Evolutionary conservation across 2,329 filamentous ascomycete species (phyloP), one percentile per base, ranked within the genome.

Genomic region (Dothidotthia symphoricarpi): DNA sequence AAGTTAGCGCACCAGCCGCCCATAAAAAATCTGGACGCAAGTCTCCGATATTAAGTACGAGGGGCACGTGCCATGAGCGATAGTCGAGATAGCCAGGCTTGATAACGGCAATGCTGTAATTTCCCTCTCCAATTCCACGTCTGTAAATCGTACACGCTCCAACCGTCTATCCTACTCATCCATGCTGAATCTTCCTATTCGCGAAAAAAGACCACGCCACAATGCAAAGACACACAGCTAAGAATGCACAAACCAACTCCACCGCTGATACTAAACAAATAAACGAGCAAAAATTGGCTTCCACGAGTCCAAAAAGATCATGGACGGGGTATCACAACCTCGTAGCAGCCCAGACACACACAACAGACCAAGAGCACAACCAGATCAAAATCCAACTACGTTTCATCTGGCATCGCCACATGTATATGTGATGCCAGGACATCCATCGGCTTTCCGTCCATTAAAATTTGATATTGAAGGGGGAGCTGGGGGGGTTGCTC

Each of bases 401-500:
- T 42, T 33, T 28, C 24, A 47, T 49, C 47, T 45, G 39, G 53
- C 53, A 41, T 53, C 47, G 44, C 36, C 39, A 49, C 49, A 51
- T 45, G 43, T 45, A 51, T 45, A 49, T 47, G 33, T 49, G 16
- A 30, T 27, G 11, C 24, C 19, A 22, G 9, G 16, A 28, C 26
- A 28, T 24, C 16, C 9, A 42, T 24, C 22, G 29, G 39, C 36
- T 25, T 9, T 43, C 25, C 24, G 28, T 47, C 44, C 31, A 47
- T 55, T 59, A 64, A 37, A 66, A 66, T 31, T 65, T 64, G 41
- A 66, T 60, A 39, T 63, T 60, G 46, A 67, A 67, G 26, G 63
- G 63, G 13, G 63, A 67, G 43, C 56, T 60, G 28, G 63, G 63
- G 26, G 59, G 60, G 36, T 66, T 62, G 40, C 43, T 60, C 38